phyloP scores from a whole-genome alignment of 495 filamentous ascomycete species.

The Penicillium samsonianum region DNA sequence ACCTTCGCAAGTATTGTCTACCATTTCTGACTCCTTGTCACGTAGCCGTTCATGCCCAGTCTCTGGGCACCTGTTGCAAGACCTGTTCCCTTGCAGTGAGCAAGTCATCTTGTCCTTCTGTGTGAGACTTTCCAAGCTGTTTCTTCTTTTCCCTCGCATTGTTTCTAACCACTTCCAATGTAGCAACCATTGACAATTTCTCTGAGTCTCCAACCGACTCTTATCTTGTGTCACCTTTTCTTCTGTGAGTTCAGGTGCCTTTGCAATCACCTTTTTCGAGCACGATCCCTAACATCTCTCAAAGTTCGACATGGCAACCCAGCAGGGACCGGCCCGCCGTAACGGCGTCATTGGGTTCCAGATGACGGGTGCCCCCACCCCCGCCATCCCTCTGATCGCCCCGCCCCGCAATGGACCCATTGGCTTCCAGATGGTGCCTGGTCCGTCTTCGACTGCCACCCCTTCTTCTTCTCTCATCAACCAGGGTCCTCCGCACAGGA shows the following conservation, averaged over 20 bases:
- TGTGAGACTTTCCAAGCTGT: too few species aligned
- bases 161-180: too few species aligned
- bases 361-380: not conserved
- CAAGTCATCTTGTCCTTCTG: too few species aligned
- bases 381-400: not conserved
- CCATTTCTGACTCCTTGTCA: not conserved
- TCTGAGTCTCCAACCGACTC: too few species aligned
- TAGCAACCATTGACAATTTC: too few species aligned
- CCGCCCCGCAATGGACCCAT: not conserved
- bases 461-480: not conserved
- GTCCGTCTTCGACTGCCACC: not conserved
- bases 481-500: constrained; percentile 7
- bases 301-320: not conserved
- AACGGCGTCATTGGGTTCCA: not conserved
- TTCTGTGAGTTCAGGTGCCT: not conserved
- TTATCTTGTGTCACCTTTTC: too few species aligned
- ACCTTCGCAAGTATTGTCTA: not conserved
- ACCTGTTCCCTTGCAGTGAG: too few species aligned
- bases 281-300: not conserved
- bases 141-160: too few species aligned
- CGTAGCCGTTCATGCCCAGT: not conserved
- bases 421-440: not conserved
- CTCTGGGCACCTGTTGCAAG: not conserved
- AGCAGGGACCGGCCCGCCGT: not conserved
- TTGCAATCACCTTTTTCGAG: not conserved